These are phyloP conservation scores for Saccharomycopsis capsularis DNA, from an alignment of 805 yeast genomes.

Conservation along the genomic window DNA sequence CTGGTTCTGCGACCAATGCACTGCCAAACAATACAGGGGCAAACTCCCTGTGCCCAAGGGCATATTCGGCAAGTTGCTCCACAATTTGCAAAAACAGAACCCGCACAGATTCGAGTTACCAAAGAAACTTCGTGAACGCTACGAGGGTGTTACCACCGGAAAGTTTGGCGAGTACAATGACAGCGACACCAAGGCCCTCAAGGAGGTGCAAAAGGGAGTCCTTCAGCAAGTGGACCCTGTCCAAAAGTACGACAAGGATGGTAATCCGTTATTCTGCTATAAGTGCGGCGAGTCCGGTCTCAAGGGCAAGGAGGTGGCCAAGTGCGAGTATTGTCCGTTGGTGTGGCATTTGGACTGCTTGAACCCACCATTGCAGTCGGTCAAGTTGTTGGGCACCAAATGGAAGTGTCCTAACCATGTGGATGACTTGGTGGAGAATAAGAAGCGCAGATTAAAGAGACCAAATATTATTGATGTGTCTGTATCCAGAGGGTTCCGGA, in stretches of 20 bases:
- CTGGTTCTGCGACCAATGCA: conserved; percentile 85
- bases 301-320: conserved; percentile 41
- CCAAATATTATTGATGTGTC: conserved; percentile 49
- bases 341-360: conserved; percentile 90
- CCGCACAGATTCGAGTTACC: conserved; percentile 70
- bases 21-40: conserved; percentile 32
- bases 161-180: conserved; percentile 67
- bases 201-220: conserved; percentile 36
- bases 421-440: conserved; percentile 38
- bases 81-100: conserved; percentile 50
- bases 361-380: conserved; percentile 62
- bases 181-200: conserved; percentile 46
- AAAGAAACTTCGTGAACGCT: conserved; percentile 55
- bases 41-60: conserved; percentile 28
- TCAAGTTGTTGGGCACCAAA: conserved; percentile 65
- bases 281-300: conserved; percentile 70
- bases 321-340: conserved; percentile 77
- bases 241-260: conserved; percentile 58
- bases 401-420: conserved; percentile 93
- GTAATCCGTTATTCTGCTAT: conserved; percentile 64
- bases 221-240: conserved; percentile 54
- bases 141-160: conserved; percentile 64
- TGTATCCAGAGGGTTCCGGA: conserved; percentile 39
- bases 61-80: conserved; percentile 51
- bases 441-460: conserved; percentile 42